These are phyloP conservation scores for Cucumis cinereus DNA, from an alignment of 306 rosid species.

Conservation along the genomic window DNA sequence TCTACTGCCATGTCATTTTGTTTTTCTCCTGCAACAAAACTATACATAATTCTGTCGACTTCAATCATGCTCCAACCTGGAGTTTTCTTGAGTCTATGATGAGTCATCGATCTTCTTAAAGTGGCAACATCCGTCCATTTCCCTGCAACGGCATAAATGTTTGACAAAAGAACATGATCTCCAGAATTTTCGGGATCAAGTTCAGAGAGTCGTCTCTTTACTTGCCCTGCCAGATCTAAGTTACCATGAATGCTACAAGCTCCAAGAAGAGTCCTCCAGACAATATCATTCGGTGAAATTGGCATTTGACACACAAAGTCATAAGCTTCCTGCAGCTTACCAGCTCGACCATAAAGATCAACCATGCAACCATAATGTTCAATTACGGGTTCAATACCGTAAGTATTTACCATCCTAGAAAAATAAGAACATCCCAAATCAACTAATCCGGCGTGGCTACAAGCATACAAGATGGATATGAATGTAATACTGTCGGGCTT, in stretches of 20 bases:
- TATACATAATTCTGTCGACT: slow-evolving; percentile 52
- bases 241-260: slow-evolving; percentile 86
- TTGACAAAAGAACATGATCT: slow-evolving; percentile 72
- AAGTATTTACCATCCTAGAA: slow-evolving; percentile 40
- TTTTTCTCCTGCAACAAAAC: slow-evolving; percentile 63
- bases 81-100: slow-evolving; percentile 39
- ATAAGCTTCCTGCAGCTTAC: slow-evolving; percentile 57
- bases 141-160: slow-evolving; percentile 60
- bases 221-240: slow-evolving; percentile 50
- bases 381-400: slow-evolving; percentile 46
- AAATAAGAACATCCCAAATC: slow-evolving; percentile 49
- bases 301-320: slow-evolving; percentile 59
- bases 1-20: slow-evolving; percentile 36
- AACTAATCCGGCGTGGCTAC: slow-evolving; percentile 69
- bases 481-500: slow-evolving; percentile 59
- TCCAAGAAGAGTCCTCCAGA: slow-evolving; percentile 88
- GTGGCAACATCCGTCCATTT: slow-evolving; percentile 71
- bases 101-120: slow-evolving; percentile 55
- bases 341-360: slow-evolving; percentile 77
- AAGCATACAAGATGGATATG: slow-evolving; percentile 66
- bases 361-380: slow-evolving; percentile 89
- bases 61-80: slow-evolving; percentile 85
- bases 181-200: slow-evolving; percentile 65
- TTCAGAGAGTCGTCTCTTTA: slow-evolving; percentile 52
- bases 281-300: slow-evolving; percentile 48